Conservation (phyloP, 2,329 filamentous ascomycete species). For the Colletotrichum theobromicola region DNA sequence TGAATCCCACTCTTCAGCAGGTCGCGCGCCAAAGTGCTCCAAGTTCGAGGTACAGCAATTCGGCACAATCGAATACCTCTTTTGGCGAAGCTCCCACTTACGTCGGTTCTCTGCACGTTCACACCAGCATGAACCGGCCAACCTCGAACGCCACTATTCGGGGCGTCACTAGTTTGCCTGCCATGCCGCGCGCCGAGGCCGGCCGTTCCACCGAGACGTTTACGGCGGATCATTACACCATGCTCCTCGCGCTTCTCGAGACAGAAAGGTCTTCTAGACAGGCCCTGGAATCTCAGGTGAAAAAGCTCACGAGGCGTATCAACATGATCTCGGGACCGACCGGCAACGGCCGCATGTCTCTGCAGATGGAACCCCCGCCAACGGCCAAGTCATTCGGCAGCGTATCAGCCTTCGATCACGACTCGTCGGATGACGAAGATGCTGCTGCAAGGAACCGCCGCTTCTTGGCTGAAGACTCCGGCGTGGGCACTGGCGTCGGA, state of each 20-base stretch:
- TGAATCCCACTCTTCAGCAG: slow-evolving; percentile 35
- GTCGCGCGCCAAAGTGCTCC: slow-evolving; percentile 27
- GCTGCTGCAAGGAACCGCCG: slow-evolving; percentile 19
- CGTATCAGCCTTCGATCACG: slow-evolving; percentile 47
- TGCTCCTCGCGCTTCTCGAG: slow-evolving; percentile 57
- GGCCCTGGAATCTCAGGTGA: slow-evolving; percentile 61
- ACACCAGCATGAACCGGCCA: slow-evolving; percentile 38
- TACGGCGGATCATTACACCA: slow-evolving; percentile 53
- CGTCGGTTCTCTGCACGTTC: slow-evolving; percentile 46
- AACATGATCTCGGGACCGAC: slow-evolving; percentile 43
- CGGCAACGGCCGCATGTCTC: slow-evolving; percentile 15
- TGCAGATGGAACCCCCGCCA: slow-evolving; percentile 33
- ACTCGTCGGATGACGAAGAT: slow-evolving; percentile 42
- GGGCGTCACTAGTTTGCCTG: slow-evolving; percentile 49
- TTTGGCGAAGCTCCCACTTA: slow-evolving; percentile 53
- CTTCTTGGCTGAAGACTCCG: slow-evolving; percentile 35
- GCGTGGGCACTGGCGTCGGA: slow-evolving; percentile 36
- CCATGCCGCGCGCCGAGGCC: slow-evolving; percentile 36
- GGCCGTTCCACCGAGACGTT: slow-evolving; percentile 28
- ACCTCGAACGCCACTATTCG: slow-evolving; percentile 54
- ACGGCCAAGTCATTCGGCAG: slow-evolving; percentile 40
- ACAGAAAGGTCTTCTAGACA: slow-evolving; percentile 61
- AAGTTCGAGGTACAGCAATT: slow-evolving; percentile 36
- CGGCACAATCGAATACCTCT: slow-evolving; percentile 47
- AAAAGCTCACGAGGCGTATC: slow-evolving; percentile 54